These are phyloP conservation scores for Beauveria varroae DNA, from an alignment of 2,329 filamentous ascomycete genomes.

Conservation along the genomic window DNA sequence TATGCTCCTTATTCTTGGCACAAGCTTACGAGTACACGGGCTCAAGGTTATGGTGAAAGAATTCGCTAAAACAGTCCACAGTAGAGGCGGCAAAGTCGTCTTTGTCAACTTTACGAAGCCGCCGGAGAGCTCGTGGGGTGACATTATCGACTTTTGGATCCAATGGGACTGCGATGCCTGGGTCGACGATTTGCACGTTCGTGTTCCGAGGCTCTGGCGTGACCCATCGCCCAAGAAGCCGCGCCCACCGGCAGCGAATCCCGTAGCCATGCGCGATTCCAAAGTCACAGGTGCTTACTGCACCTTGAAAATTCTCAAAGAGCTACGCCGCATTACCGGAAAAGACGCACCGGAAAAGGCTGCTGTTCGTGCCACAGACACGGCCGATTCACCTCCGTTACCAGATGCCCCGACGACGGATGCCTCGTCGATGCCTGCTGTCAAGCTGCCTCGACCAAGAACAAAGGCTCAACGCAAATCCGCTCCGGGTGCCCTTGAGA, in stretches of 20 bases:
- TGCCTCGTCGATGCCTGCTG: slow-evolving; percentile 4
- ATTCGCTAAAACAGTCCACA: slow-evolving; percentile 65
- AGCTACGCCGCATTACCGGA: slow-evolving; percentile 30
- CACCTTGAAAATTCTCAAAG: slow-evolving; percentile 33
- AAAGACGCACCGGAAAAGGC: slow-evolving; percentile 10
- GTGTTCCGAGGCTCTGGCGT: slow-evolving; percentile 54
- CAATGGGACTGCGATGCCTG: slow-evolving; percentile 70
- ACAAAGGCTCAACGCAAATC: slow-evolving; percentile 31
- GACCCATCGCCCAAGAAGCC: slow-evolving; percentile 37
- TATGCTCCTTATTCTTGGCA: slow-evolving; percentile 62
- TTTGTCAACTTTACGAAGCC: slow-evolving; percentile 70
- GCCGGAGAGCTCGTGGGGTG: slow-evolving; percentile 63
- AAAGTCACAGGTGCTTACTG: slow-evolving; percentile 38
- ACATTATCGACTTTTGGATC: slow-evolving; percentile 67
- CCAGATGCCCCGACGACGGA: slow-evolving; percentile 9
- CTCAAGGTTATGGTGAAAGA: slow-evolving; percentile 64
- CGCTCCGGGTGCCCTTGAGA: slow-evolving; percentile 28
- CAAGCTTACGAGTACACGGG: slow-evolving; percentile 63
- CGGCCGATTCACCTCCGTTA: neutral
- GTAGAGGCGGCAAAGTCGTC: slow-evolving; percentile 58
- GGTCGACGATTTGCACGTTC: slow-evolving; percentile 55
- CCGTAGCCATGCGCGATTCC: slow-evolving; percentile 38
- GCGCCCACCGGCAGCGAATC: slow-evolving; percentile 27
- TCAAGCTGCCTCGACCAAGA: slow-evolving; percentile 15
- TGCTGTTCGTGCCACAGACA: slow-evolving; percentile 15